Conservation (phyloP, 78 protist species). For the Salpingoeca rosetta region DNA sequence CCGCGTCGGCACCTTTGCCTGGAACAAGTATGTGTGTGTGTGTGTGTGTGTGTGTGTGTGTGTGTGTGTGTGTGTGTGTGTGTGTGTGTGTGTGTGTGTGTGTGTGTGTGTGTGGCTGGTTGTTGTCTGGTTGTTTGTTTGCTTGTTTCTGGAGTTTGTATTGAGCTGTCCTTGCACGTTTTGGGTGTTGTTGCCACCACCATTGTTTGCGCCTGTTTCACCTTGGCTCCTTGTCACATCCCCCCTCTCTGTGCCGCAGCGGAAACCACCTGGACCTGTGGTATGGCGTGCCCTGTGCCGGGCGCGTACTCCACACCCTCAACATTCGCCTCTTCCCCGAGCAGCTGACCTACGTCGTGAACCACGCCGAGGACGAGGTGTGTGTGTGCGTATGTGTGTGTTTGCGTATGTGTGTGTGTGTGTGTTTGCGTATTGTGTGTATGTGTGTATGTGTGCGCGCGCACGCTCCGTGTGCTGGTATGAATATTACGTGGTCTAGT, state of each 20-base stretch:
- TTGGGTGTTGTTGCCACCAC: background rate
- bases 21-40: background rate
- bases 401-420: no score
- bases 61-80: no score
- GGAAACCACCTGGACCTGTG: slow-evolving; percentile 8
- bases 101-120: no score
- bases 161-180: background rate
- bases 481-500: no score
- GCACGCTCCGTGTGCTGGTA: no score
- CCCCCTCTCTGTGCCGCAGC: background rate
- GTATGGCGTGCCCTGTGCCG: background rate
- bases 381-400: no score
- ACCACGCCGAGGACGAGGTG: slow-evolving; percentile 12
- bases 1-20: background rate
- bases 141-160: no score
- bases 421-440: no score
- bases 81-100: no score
- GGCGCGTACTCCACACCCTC: slow-evolving; percentile 7
- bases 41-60: no score
- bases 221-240: background rate
- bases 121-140: no score
- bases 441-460: no score
- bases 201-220: background rate
- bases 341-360: slow-evolving; percentile 2
- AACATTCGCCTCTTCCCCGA: slow-evolving; percentile 11